Base-by-base conservation (phyloP, 108 stramenopile genomes). In the Nitzschia sp. region DNA sequence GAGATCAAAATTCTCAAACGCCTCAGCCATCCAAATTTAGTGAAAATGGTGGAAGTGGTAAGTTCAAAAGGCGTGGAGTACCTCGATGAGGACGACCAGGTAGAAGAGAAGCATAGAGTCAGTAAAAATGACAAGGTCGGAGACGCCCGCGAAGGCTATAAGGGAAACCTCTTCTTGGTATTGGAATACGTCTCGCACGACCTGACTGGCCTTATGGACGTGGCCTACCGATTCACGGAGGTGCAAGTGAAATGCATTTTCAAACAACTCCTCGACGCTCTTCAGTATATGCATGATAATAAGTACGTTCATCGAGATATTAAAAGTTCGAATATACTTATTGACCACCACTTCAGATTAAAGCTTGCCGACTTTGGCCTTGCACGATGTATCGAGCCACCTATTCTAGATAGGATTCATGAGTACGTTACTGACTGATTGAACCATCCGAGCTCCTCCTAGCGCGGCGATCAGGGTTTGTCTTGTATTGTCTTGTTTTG, bases 331-430 rank as follows among this genome's bases (percentile, higher is more conserved):
- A 98, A 98, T 83, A 82, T 98, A 56, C 80, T 98, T 56, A 85
- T 97, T 46, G 93, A 92, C 48, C 77, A 76, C 25, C 62, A 79
- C 30, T 89, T 79, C 75, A 75, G 85, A 53, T 63, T 95, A 41
- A 97, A 97, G 68, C 76, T 98, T 35, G 94, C 94, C 30, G 94
- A 96, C 74, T 96, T 95, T 81, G 96, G 95, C 13, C 72, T 95
- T 27, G 93, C 93, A 41, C 75, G 87, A 25, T 72, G 71, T 58
- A 76, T 86, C 59, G 84, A 84, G 45, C 84, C 84, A 48, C 79
- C 84, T 32, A 71, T 84, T 52, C 47, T 84, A 68, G 79, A 80
- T 68, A 81, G 73, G 41, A 56, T 80, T 34, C 71, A 81, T 38
- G 77, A 83, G 77, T 73, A 81, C 73, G 77, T 81, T 31, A 47